These are phyloP conservation scores for Arthrobotrys musiformis DNA, from an alignment of 2,329 filamentous ascomycete genomes.

Conservation along the genomic window DNA sequence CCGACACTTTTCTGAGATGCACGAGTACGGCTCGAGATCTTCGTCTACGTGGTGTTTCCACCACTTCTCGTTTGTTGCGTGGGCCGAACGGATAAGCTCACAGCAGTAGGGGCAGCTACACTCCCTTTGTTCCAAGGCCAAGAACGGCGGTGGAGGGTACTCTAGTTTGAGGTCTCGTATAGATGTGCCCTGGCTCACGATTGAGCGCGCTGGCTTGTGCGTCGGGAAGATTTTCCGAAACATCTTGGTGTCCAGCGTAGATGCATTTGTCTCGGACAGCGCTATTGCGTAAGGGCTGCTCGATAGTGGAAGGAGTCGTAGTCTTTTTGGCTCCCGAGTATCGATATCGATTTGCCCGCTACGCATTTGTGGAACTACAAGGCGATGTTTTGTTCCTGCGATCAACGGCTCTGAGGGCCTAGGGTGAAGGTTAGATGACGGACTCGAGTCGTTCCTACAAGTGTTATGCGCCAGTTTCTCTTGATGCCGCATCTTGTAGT, in stretches of 20 bases:
- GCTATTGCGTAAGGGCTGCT: not conserved
- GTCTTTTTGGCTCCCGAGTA: not conserved
- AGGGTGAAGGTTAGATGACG: not conserved
- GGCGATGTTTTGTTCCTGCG: not conserved
- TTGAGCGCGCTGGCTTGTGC: not conserved
- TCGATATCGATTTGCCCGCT: not conserved
- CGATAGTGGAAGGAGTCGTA: not conserved
- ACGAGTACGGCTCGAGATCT: constrained; percentile 20
- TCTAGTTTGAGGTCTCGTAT: not conserved
- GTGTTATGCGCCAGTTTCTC: not conserved
- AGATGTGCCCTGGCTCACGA: constrained; percentile 9
- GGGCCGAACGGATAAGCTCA: not conserved
- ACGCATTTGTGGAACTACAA: not conserved
- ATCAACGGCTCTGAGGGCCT: not conserved
- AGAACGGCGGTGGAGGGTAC: constrained; percentile 14
- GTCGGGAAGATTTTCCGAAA: constrained; percentile 1
- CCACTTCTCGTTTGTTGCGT: not conserved
- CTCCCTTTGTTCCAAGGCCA: not conserved
- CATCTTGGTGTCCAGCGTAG: not conserved
- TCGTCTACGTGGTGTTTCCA: constrained; percentile 20
- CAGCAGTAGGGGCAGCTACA: constrained; percentile 29
- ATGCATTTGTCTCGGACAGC: constrained; percentile 20
- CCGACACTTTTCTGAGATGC: constrained; percentile 27
- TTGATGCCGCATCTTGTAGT: constrained; percentile 11
- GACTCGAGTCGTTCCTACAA: not conserved